Evolutionary conservation across 2,329 filamentous ascomycete genomes (phyloP), one percentile per base, ranked within the genome.

Genomic region (Alternaria panax): DNA sequence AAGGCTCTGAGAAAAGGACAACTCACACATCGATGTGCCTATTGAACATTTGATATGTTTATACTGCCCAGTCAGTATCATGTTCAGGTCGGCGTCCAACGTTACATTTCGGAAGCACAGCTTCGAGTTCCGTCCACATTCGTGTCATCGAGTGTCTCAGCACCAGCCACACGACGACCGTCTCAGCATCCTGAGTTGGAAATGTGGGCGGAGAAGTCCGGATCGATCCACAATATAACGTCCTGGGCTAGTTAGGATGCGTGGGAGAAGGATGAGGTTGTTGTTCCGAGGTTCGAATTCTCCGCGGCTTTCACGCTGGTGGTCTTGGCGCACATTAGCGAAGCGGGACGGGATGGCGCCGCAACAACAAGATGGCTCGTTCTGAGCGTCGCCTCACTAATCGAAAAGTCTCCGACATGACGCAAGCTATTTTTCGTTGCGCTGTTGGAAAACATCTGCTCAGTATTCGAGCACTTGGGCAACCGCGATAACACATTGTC

Each of bases 51-150:
- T 40, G 38, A 51, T 51, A 57, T 27, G 42, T 48, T 48, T 50
- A 32, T 46, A 42, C 46, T 60, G 52, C 55, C 45, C 40, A 46
- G 36, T 52, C 54, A 24, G 40, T 53, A 51, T 48, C 59, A 40
- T 62, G 46, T 60, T 54, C 55, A 59, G 38, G 40, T 52, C 51
- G 40, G 57, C 50, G 46, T 54, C 60, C 61, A 56, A 69, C 60
- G 68, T 72, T 72, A 65, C 66, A 71, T 69, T 57, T 62, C 57
- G 65, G 65, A 56, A 67, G 51, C 51, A 59, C 34, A 53, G 54
- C 51, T 56, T 57, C 40, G 32, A 52, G 12, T 40, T 16, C 27
- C 51, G n/a, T 46, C 45, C 62, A 57, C 41, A 61, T 47, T 53
- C 53, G n/a, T 47, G 54, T 62, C 51, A 54, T 54, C 62, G 51